Conservation (phyloP, 1,139 yeast species). For the Arxiozyma telluris region DNA sequence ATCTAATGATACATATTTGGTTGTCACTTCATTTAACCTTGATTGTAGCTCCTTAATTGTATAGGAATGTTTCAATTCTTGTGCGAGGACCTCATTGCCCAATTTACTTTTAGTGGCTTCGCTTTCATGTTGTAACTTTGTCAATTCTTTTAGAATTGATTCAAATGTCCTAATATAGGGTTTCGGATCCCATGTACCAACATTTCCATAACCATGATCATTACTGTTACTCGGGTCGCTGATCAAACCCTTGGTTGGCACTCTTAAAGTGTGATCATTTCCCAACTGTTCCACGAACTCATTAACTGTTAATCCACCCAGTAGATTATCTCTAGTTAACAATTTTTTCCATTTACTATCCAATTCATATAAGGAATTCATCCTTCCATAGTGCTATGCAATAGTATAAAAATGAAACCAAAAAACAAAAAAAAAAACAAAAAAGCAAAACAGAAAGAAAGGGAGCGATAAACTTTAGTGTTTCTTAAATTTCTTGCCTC, state of each 20-base stretch:
- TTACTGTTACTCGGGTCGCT: slow-evolving; percentile 11
- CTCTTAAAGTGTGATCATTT: slow-evolving; percentile 50
- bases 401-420: neutral
- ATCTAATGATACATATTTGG: slow-evolving; percentile 51
- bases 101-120: slow-evolving; percentile 31
- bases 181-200: slow-evolving; percentile 54
- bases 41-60: slow-evolving; percentile 52
- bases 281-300: slow-evolving; percentile 80
- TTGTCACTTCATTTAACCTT: slow-evolving; percentile 34
- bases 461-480: no score
- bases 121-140: slow-evolving; percentile 50
- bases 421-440: no score
- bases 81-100: slow-evolving; percentile 49
- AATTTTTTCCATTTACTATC: slow-evolving; percentile 64
- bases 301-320: slow-evolving; percentile 60
- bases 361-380: slow-evolving; percentile 41
- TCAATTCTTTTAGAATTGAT: slow-evolving; percentile 66
- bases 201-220: neutral
- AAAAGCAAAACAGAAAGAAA: no score
- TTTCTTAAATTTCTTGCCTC: no score
- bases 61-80: slow-evolving; percentile 58
- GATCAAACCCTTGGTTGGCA: slow-evolving; percentile 7
- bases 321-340: slow-evolving; percentile 62
- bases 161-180: slow-evolving; percentile 94
- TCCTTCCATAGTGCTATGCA: neutral